A percentile compares a stretch with the other conserved stretches of the same genome.
Evolutionary conservation across 2,329 filamentous ascomycete species (phyloP).

Genomic region (Xylaria sp.): DNA sequence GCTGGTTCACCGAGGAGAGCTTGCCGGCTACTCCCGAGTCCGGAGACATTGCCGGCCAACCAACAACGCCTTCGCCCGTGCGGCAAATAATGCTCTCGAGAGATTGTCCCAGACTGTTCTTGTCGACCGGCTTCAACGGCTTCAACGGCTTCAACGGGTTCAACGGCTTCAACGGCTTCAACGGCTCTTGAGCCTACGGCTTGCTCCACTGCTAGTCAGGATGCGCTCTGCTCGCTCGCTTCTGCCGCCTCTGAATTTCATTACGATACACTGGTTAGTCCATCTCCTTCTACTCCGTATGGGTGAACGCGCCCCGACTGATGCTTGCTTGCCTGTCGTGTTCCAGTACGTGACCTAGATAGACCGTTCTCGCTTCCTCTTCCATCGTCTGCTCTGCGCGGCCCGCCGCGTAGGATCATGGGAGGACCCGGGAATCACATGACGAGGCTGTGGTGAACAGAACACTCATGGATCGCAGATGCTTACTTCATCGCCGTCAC

Average conservation of each 20-base stretch:
- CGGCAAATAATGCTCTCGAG: neutral
- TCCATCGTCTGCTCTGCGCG: neutral
- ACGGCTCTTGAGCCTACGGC: conserved; percentile 20
- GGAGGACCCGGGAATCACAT: neutral
- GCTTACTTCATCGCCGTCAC: conserved; percentile 69
- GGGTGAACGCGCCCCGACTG: conserved; percentile 3
- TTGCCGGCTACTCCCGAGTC: neutral
- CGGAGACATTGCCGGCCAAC: neutral
- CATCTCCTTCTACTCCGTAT: neutral
- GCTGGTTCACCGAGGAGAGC: neutral
- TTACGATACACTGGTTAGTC: conserved; percentile 66
- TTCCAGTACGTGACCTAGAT: conserved; percentile 27
- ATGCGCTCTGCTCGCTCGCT: conserved; percentile 43
- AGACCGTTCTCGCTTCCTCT: conserved; percentile 1
- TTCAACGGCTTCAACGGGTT: conserved; percentile 13
- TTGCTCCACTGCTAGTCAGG: conserved; percentile 1
- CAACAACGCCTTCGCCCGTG: neutral
- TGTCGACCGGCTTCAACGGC: conserved; percentile 7
- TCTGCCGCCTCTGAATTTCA: conserved; percentile 66
- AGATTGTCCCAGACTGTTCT: neutral
- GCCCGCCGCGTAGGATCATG: neutral
- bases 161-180: too few relatives aligned
- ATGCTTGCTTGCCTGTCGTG: neutral
- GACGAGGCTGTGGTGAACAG: conserved; percentile 5
- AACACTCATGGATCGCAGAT: conserved; percentile 49